Evolutionary conservation across 2,329 filamentous ascomycete genomes (phyloP).

Genomic region (Cladosporium sp.): DNA sequence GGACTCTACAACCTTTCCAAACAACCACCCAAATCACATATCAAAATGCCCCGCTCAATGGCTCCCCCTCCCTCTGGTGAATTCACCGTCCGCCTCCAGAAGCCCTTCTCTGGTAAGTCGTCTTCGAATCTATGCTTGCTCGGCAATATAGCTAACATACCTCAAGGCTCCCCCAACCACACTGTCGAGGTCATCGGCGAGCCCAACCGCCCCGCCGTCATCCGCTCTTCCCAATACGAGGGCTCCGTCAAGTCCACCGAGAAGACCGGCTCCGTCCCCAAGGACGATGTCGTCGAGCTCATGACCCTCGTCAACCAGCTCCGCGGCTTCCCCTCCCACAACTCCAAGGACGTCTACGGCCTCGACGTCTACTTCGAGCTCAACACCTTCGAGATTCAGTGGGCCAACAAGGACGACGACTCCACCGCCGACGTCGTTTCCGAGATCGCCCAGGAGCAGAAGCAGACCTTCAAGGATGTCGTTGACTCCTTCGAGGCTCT

Average conservation of each 20-base stretch:
- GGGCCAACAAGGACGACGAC: conserved; percentile 43
- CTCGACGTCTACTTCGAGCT: conserved; percentile 42
- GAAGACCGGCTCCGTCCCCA: conserved; percentile 43
- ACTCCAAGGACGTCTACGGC: conserved; percentile 43
- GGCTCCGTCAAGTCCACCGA: conserved; percentile 36
- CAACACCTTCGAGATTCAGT: conserved; percentile 46
- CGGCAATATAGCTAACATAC: conserved; percentile 2
- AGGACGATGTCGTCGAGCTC: conserved; percentile 45
- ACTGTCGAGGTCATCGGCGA: conserved; percentile 44
- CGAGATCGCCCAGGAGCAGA: conserved; percentile 42
- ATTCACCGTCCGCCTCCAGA: conserved; percentile 35
- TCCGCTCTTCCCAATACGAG: conserved; percentile 36
- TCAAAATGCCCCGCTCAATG: conserved; percentile 37
- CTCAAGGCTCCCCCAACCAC: conserved; percentile 33
- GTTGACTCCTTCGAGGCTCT: conserved; percentile 45
- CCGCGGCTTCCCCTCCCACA: conserved; percentile 43
- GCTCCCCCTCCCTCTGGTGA: conserved; percentile 41
- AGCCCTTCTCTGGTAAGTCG: conserved; percentile 36
- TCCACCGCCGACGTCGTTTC: conserved; percentile 33
- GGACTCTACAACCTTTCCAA: background rate
- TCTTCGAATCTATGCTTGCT: background rate
- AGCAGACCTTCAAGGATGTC: conserved; percentile 46
- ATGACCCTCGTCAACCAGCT: conserved; percentile 40
- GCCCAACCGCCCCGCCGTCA: conserved; percentile 41
- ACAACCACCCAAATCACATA: conserved; percentile 3